Evolutionary conservation across 176 grass and related monocot species (phyloP).

Genomic region (Otatea glauca): DNA sequence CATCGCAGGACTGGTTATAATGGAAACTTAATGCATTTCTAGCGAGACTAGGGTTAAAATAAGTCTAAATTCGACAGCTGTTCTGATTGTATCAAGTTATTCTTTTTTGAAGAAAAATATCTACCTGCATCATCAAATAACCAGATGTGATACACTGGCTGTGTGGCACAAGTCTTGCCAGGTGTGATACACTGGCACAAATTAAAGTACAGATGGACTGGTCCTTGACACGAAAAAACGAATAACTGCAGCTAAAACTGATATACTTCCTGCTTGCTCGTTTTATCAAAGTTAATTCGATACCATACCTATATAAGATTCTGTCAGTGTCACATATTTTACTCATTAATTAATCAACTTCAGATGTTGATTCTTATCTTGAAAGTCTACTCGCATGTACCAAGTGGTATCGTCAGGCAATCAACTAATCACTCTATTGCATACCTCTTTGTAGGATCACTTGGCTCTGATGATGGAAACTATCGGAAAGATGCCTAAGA

Average conservation of each 20-base stretch:
- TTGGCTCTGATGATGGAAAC: constrained; percentile 94
- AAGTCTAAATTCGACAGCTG: neutral
- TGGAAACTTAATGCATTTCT: neutral
- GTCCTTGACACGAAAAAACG: neutral
- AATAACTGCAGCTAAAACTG: constrained; percentile 19
- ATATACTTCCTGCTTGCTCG: neutral
- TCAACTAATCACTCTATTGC: neutral
- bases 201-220: neutral
- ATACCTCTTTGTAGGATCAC: constrained; percentile 68
- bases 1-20: neutral
- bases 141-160: neutral
- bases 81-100: neutral
- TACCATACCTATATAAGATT: constrained; percentile 26
- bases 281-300: neutral
- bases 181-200: constrained; percentile 16
- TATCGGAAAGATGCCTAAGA: constrained; percentile 87
- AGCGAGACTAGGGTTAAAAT: neutral
- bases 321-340: constrained; percentile 1
- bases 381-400: neutral
- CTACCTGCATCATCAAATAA: neutral
- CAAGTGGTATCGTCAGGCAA: constrained; percentile 18
- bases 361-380: constrained; percentile 17
- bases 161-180: neutral
- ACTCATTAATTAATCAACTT: constrained; percentile 21
- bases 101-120: neutral